phyloP scores from a whole-genome alignment of 2,329 filamentous ascomycete genomes.

The Pseudodiploospora longispora region DNA sequence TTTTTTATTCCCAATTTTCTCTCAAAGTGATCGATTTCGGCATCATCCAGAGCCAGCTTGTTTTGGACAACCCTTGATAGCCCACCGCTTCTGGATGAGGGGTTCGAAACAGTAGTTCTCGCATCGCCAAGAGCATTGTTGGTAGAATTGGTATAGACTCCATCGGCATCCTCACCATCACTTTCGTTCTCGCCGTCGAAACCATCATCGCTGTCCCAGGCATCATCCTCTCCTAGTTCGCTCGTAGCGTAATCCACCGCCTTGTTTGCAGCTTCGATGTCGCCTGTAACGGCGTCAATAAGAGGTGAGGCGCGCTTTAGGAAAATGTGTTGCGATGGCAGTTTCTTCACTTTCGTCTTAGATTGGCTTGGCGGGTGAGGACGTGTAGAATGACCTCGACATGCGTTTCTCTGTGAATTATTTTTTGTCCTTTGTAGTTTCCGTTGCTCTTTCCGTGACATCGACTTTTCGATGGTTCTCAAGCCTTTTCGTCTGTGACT shows the following conservation, averaged over 20 bases:
- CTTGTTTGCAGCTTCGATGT: slow-evolving; percentile 7
- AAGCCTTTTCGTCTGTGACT: slow-evolving; percentile 2
- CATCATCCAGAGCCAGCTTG: slow-evolving; percentile 70
- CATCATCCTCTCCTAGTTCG: slow-evolving; percentile 7
- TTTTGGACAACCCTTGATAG: slow-evolving; percentile 27
- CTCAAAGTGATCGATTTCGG: slow-evolving; percentile 80
- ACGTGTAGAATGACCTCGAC: neutral
- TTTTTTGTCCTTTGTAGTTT: slow-evolving; percentile 58
- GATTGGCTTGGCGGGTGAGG: too few relatives aligned
- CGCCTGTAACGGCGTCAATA: too few relatives aligned
- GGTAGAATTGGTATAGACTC: neutral
- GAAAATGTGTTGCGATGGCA: too few relatives aligned
- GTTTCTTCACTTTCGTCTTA: too few relatives aligned
- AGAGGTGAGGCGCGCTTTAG: too few relatives aligned
- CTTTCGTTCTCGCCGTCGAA: slow-evolving; percentile 19
- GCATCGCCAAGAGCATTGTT: neutral
- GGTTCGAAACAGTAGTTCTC: neutral
- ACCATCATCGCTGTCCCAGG: slow-evolving; percentile 10
- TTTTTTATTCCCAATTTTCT: slow-evolving; percentile 77
- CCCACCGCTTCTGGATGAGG: neutral
- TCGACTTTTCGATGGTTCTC: slow-evolving; percentile 9
- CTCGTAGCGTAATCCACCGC: slow-evolving; percentile 3
- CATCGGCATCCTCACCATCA: slow-evolving; percentile 14
- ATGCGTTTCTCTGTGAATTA: slow-evolving; percentile 33
- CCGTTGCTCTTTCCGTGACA: slow-evolving; percentile 54